Evolutionary conservation across 2,329 filamentous ascomycete species (phyloP).

Genomic region (Colletotrichum noveboracense): DNA sequence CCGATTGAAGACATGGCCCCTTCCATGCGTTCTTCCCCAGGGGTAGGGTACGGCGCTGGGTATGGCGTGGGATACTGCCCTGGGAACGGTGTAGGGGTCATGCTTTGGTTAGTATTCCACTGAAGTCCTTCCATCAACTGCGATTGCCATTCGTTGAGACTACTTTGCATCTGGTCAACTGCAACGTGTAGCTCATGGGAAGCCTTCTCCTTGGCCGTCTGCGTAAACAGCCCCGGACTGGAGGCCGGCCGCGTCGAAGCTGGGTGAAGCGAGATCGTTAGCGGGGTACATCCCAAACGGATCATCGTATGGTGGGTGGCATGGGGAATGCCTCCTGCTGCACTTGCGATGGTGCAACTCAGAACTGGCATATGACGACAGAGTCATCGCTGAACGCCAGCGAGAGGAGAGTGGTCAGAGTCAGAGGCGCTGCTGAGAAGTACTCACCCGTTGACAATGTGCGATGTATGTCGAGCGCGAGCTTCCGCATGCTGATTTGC

Average conservation of each 20-base stretch:
- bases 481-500: slow-evolving; percentile 60
- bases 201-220: not conserved
- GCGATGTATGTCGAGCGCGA: slow-evolving; percentile 58
- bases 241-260: not conserved
- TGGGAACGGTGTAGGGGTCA: not conserved
- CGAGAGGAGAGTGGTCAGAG: not conserved
- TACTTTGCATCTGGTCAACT: not conserved
- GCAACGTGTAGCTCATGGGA: not conserved
- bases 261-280: not conserved
- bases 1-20: not conserved
- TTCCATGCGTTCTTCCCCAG: not conserved
- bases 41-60: not conserved
- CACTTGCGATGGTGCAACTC: not conserved
- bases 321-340: not conserved
- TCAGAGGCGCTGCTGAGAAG: not conserved
- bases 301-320: not conserved
- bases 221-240: not conserved
- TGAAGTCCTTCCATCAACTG: not conserved
- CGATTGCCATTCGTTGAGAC: not conserved
- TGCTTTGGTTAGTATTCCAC: not conserved
- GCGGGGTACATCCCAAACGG: not conserved
- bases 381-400: not conserved
- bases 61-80: not conserved
- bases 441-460: slow-evolving; percentile 57
- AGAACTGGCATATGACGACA: not conserved